phyloP scores from a whole-genome alignment of 331 rosid species.

The Dryas integrifolia region DNA sequence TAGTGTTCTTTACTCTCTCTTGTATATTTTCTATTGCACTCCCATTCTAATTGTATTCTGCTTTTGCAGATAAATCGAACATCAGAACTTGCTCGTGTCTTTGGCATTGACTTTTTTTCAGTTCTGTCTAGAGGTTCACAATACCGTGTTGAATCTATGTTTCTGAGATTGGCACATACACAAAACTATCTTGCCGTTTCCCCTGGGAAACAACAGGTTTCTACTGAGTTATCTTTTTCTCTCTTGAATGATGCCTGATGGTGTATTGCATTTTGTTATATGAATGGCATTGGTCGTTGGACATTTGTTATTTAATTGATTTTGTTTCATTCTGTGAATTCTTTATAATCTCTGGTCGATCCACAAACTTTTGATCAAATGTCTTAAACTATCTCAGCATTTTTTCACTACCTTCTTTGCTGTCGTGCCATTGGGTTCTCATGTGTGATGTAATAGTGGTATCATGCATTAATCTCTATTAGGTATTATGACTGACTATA shows the following conservation, averaged over 20 bases:
- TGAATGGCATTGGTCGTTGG: neutral
- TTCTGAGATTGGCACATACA: constrained; percentile 83
- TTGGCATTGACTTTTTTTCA: constrained; percentile 95
- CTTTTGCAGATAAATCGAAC: constrained; percentile 84
- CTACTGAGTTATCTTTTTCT: constrained; percentile 20
- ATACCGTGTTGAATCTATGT: constrained; percentile 95
- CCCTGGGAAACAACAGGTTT: constrained; percentile 88
- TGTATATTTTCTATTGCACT: constrained; percentile 1
- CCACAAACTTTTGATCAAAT: neutral
- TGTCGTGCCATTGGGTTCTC: neutral
- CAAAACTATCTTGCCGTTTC: constrained; percentile 90
- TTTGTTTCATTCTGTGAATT: neutral
- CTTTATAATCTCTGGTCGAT: neutral
- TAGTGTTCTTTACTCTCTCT: neutral
- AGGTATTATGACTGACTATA: neutral
- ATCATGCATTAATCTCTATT: neutral
- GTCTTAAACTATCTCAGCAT: neutral
- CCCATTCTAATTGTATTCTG: constrained; percentile 15
- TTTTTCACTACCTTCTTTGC: neutral
- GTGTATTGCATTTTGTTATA: neutral
- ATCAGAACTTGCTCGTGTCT: constrained; percentile 96
- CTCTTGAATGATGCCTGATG: constrained; percentile 9
- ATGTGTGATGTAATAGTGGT: neutral
- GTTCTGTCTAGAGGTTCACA: constrained; percentile 98
- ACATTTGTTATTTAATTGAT: neutral